These are phyloP conservation scores for Phialophora expanda DNA, from an alignment of 2,329 filamentous ascomycete genomes.

Conservation along the genomic window DNA sequence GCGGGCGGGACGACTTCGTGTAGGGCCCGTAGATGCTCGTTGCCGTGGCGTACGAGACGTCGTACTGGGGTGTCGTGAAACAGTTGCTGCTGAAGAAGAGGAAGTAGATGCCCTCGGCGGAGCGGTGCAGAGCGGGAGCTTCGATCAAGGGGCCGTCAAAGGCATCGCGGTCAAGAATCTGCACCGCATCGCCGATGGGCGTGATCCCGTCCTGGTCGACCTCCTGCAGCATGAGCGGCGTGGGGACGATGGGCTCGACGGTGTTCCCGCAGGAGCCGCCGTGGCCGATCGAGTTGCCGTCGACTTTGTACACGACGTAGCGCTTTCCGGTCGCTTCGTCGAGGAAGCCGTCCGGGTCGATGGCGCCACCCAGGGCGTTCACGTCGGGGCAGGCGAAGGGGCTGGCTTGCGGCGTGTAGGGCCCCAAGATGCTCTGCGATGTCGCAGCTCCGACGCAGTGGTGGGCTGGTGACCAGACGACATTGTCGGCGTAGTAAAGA, in stretches of 20 bases:
- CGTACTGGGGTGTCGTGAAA: conserved; percentile 60
- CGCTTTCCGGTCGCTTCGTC: conserved; percentile 58
- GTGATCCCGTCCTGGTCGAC: conserved; percentile 57
- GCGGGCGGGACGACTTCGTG: conserved; percentile 43
- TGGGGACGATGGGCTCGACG: conserved; percentile 44
- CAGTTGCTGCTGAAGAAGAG: conserved; percentile 69
- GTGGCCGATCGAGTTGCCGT: conserved; percentile 63
- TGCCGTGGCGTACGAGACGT: conserved; percentile 65
- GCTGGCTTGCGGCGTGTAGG: conserved; percentile 56
- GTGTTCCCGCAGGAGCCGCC: conserved; percentile 57
- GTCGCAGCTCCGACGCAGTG: conserved; percentile 66
- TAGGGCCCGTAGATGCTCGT: conserved; percentile 47
- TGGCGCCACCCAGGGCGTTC: conserved; percentile 60
- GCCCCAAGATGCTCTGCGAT: conserved; percentile 56
- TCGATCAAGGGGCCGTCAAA: conserved; percentile 67
- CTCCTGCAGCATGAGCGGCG: conserved; percentile 51
- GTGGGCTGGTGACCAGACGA: conserved; percentile 45
- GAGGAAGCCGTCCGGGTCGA: conserved; percentile 66
- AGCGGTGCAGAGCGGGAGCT: conserved; percentile 59
- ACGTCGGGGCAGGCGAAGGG: conserved; percentile 60
- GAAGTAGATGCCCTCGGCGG: conserved; percentile 58
- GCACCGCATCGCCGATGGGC: conserved; percentile 57
- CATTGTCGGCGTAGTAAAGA: conserved; percentile 61
- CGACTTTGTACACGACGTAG: conserved; percentile 70
- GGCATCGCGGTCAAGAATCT: conserved; percentile 67